A percentile compares a stretch with the other conserved stretches of the same genome.
Conservation (phyloP, 768 basidiomycete species). For the Pulveroboletus frians region DNA sequence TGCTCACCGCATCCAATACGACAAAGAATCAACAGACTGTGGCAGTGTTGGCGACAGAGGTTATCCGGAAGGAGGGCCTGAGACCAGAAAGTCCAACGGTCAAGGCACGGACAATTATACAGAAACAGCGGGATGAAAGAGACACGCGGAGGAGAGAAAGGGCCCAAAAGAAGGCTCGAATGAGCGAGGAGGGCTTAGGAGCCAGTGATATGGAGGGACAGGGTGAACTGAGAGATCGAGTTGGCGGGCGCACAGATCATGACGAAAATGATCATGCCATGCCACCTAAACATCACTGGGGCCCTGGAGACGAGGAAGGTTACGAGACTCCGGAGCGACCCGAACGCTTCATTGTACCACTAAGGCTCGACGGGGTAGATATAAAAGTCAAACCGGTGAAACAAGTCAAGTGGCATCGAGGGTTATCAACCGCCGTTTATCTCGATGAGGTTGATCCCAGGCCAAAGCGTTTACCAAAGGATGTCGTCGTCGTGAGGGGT, state of each 20-base stretch:
- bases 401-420: slow-evolving; percentile 75
- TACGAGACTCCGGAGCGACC: slow-evolving; percentile 60
- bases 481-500: slow-evolving; percentile 46
- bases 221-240: slow-evolving; percentile 5
- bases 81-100: slow-evolving; percentile 78
- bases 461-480: slow-evolving; percentile 39
- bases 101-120: slow-evolving; percentile 61
- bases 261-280: slow-evolving; percentile 27
- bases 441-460: slow-evolving; percentile 60
- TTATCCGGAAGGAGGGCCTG: slow-evolving; percentile 61
- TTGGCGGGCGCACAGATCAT: slow-evolving; percentile 3
- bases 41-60: slow-evolving; percentile 59
- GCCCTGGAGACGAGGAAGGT: slow-evolving; percentile 78
- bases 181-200: slow-evolving; percentile 33
- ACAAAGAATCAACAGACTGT: slow-evolving; percentile 63
- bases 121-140: slow-evolving; percentile 64
- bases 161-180: slow-evolving; percentile 54
- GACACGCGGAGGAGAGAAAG: slow-evolving; percentile 49
- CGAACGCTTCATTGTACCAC: slow-evolving; percentile 37
- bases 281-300: slow-evolving; percentile 46
- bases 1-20: slow-evolving; percentile 70
- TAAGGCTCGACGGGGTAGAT: slow-evolving; percentile 33
- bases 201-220: slow-evolving; percentile 30
- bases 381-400: slow-evolving; percentile 35
- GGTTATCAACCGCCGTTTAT: slow-evolving; percentile 55